Evolutionary conservation across 139 green algal species (phyloP).

Genomic region (Coelastrella sp.): DNA sequence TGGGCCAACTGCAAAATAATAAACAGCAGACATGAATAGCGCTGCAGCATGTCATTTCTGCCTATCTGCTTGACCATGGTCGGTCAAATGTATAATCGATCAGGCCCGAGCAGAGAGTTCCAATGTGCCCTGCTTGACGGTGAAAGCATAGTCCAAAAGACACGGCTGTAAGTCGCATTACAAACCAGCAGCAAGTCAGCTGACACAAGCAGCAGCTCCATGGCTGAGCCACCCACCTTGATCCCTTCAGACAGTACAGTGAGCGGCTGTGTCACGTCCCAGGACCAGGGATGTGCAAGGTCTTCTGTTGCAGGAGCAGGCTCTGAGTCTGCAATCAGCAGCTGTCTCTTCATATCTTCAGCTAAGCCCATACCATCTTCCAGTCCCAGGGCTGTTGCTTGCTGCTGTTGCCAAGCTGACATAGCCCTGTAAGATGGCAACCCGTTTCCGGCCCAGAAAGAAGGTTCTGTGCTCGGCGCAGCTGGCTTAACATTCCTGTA

Average conservation of each 20-base stretch:
- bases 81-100: too few relatives aligned
- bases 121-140: too few relatives aligned
- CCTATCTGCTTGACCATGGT: too few relatives aligned
- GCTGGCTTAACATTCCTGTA: not conserved
- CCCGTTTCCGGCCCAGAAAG: not conserved
- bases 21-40: not conserved
- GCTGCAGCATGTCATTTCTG: too few relatives aligned
- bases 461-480: not conserved
- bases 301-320: not conserved
- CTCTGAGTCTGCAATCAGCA: conserved; percentile 10
- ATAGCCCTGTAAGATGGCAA: not conserved
- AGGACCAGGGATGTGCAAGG: conserved; percentile 11
- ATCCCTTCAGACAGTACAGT: conserved; percentile 30
- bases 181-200: too few relatives aligned
- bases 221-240: not conserved
- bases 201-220: not conserved
- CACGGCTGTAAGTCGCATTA: too few relatives aligned
- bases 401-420: not conserved
- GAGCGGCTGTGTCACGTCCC: conserved; percentile 47
- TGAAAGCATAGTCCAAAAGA: too few relatives aligned
- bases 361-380: not conserved
- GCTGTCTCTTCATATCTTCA: not conserved
- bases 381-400: not conserved
- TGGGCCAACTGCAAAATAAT: conserved; percentile 1
- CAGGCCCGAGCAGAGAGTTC: too few relatives aligned